Conservation (phyloP, 768 basidiomycete species). For the Sistotremastrum suecicum region DNA sequence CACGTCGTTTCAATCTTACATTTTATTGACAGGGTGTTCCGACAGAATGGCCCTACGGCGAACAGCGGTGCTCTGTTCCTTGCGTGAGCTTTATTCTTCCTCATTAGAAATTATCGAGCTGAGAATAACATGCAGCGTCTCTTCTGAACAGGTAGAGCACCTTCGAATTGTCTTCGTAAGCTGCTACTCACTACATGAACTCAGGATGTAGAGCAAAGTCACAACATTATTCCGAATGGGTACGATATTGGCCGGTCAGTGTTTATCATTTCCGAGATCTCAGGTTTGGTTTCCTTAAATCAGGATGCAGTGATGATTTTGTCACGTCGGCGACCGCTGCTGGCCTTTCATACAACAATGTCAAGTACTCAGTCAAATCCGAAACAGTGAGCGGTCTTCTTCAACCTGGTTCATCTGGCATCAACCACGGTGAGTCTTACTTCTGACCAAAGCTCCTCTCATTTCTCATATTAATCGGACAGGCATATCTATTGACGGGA, state of each 20-base stretch:
- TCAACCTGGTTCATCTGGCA: slow-evolving; percentile 31
- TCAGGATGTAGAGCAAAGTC: slow-evolving; percentile 19
- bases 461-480: neutral
- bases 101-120: neutral
- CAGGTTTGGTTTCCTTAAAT: neutral
- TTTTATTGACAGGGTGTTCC: neutral
- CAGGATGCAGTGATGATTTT: slow-evolving; percentile 20
- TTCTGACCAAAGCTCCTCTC: neutral
- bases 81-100: slow-evolving; percentile 1
- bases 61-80: slow-evolving; percentile 5
- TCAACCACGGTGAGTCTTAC: slow-evolving; percentile 34
- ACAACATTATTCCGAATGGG: slow-evolving; percentile 31
- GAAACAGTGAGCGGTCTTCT: slow-evolving; percentile 40
- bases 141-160: slow-evolving; percentile 27
- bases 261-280: neutral
- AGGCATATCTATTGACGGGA: slow-evolving; percentile 50
- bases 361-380: slow-evolving; percentile 33
- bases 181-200: neutral
- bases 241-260: slow-evolving; percentile 34
- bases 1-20: neutral
- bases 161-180: neutral
- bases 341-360: slow-evolving; percentile 23
- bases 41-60: slow-evolving; percentile 5
- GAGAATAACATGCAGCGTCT: slow-evolving; percentile 18
- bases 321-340: slow-evolving; percentile 23